Evolutionary conservation across 768 basidiomycete species (phyloP), one percentile per base, ranked within the genome.

Genomic region (Lactarius psammicola): DNA sequence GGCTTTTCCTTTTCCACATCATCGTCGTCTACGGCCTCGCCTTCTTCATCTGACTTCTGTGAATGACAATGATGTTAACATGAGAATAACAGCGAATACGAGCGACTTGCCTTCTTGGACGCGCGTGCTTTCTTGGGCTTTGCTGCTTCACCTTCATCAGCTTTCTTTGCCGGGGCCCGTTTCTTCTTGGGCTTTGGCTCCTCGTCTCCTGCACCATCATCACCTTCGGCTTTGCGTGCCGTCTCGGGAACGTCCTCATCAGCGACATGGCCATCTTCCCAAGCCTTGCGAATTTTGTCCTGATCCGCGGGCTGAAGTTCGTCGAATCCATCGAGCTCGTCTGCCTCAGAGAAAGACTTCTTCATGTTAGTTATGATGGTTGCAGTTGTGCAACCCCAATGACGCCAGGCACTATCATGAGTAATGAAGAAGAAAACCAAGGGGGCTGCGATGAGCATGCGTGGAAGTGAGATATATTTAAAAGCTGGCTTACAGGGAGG

Each of bases 321-420:
- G 23, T 94, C 91, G 75, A 82, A 96, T 23, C 95, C 95, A 73
- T 98, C 95, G 42, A 96, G 78, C 0, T 95, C 92, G 11, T 83
- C 80, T 0, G 85, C 79, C 5, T 80, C 79, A 1, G 80, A 78
- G 67, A 89, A 82, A 3, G 78, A 75, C 15, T 80, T 79, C 77
- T 94, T 90, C 75, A 91, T 80, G 73, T 94, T 95, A 26, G 72
- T 73, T 36, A 96, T 71, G 57, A 94, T 85, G 71, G 82, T 85
- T 23, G 80, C 53, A 0, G 93, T 94, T 8, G 84, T 81, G 73
- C 94, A 95, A 23, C 94, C 94, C 93, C 93, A 96, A 72, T 96
- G 94, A 68, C 92, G 86, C 92, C 92, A 96, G 38, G 81, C 75
- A 72, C 90, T 92, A 56, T 31, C 59, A n/a, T 38, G 23, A 2